Conservation (phyloP, 441 rosid species). For the Eutrema salsugineum region DNA sequence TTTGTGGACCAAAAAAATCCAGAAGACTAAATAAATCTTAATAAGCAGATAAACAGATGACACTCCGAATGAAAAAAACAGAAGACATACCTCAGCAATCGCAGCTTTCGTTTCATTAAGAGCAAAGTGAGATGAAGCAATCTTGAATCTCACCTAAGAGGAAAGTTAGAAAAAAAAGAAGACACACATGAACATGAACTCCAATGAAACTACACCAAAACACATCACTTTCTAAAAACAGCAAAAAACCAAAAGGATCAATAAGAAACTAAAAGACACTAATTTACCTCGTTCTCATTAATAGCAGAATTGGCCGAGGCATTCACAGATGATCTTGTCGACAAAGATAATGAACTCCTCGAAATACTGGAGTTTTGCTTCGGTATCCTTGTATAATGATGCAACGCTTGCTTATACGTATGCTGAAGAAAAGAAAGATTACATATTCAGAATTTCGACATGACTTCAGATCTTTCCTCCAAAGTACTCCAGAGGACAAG, state of each 20-base stretch:
- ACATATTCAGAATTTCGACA: not conserved
- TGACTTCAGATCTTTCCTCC: not conserved
- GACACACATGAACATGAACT: not conserved
- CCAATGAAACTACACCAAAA: not conserved
- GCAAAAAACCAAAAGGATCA: not conserved
- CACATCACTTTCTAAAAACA: not conserved
- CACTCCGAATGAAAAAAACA: not conserved
- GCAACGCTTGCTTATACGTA: conserved; percentile 83
- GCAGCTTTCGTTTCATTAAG: conserved; percentile 77
- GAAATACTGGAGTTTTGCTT: conserved; percentile 68
- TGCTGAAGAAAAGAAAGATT: conserved; percentile 39
- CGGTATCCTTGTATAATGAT: conserved; percentile 63
- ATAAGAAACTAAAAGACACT: not conserved
- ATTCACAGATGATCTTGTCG: conserved; percentile 79
- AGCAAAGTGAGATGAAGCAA: conserved; percentile 84
- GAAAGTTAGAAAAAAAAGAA: not conserved
- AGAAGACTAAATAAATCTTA: not conserved
- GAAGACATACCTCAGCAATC: conserved; percentile 63
- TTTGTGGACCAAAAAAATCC: not conserved
- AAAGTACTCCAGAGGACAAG: not conserved
- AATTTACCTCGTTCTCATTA: conserved; percentile 83
- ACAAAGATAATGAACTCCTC: conserved; percentile 64
- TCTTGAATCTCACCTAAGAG: conserved; percentile 80
- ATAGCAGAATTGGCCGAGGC: conserved; percentile 57
- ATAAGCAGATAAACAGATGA: conserved; percentile 1